Percentiles rank a stretch among this genome's conserved stretches.
phyloP scores from a whole-genome alignment of 768 basidiomycete genomes.

The Termitomyces heimii region DNA sequence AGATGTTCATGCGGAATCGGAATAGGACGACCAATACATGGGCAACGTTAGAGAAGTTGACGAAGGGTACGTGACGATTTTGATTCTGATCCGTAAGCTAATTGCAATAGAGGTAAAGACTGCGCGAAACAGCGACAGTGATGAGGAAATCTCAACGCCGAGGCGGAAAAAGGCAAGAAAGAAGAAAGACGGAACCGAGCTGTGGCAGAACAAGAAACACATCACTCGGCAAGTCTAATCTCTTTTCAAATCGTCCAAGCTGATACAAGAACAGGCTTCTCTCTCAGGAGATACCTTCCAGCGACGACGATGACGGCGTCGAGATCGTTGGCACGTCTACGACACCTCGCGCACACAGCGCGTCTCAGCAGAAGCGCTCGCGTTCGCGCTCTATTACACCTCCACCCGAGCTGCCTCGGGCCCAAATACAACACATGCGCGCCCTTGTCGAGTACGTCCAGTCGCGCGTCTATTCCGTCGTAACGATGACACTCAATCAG shows the following conservation, averaged over 20 bases:
- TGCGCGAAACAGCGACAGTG: conserved; percentile 16
- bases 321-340: conserved; percentile 23
- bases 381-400: conserved; percentile 73
- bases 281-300: conserved; percentile 26
- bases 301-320: conserved; percentile 27
- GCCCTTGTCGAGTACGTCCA: conserved; percentile 52
- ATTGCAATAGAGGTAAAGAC: conserved; percentile 3
- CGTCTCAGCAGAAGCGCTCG: conserved; percentile 33
- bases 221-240: conserved; percentile 32
- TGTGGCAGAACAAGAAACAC: conserved; percentile 37
- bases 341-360: conserved; percentile 24
- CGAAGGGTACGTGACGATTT: conserved; percentile 40
- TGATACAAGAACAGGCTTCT: conserved; percentile 25
- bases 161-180: conserved; percentile 27
- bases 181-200: conserved; percentile 32
- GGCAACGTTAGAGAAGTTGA: conserved; percentile 51
- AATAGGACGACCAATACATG: conserved; percentile 51
- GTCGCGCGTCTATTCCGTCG: background rate
- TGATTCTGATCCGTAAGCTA: background rate
- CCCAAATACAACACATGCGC: conserved; percentile 51
- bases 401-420: conserved; percentile 53
- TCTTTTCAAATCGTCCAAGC: background rate
- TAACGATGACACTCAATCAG: conserved; percentile 23
- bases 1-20: conserved; percentile 63
- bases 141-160: conserved; percentile 25